Evolutionary conservation across 805 yeast species (phyloP), one percentile per base, ranked within the genome.

Genomic region (Candida sonorensis): DNA sequence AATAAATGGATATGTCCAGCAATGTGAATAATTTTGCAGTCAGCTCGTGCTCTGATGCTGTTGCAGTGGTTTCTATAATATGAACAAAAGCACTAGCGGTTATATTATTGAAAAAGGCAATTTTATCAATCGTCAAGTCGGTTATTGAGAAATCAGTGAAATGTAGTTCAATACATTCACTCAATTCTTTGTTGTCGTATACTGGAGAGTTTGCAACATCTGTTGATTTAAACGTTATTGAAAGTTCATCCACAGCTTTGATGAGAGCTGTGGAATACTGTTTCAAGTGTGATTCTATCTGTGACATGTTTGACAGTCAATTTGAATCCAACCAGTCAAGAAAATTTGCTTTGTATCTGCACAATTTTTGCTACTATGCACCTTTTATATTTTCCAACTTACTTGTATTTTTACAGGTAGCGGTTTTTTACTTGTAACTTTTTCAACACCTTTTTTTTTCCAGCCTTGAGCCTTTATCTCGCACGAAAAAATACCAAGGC

Each of bases 1-100:
- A 18, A 23, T 31, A 29, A 10, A 53, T 46, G 1, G 51, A 41
- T 1, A 50, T 15, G 34, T 55, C 60, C 9, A 53, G 31, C 1
- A 51, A 23, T 2, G 46, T 21, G 4, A 53, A 27, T 5, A 37
- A 10, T n/a, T 24, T 23, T 10, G 32, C 27, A 3, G 44, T 20
- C 9, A 36, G 25, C 5, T n/a, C 7, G 16, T 31, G 36, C 4
- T 27, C 36, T 13, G n/a, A n/a, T n/a, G n/a, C n/a, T n/a, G 30
- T 34, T 4, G 18, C 18, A 10, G 17, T 14, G 4, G 15, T 10
- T 10, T 35, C 25, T 4, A 23, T 7, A 3, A 23, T 18, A 10
- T 10, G 13, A 5, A 17, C 32, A n/a, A 30, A 12, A 19, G 29
- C 34, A 18, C 21, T 29, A 11, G 46, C 33, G 20, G 33, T 31